These are phyloP conservation scores for Dryas drummondii DNA, from an alignment of 306 rosid genomes.

Conservation along the genomic window DNA sequence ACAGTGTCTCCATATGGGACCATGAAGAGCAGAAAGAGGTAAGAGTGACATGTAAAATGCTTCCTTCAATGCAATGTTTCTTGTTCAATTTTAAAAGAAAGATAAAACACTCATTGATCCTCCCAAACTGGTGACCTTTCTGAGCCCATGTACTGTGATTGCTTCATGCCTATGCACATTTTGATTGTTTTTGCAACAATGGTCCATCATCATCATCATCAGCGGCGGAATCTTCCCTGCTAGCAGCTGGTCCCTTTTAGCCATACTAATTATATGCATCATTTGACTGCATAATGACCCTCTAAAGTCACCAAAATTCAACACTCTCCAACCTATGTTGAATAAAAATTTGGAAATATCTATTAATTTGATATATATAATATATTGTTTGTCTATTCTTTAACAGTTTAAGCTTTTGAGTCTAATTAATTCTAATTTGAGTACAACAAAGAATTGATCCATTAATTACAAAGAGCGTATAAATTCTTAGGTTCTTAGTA, in stretches of 20 bases:
- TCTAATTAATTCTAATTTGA: too few species aligned
- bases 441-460: too few species aligned
- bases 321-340: not conserved
- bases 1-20: conserved; percentile 15
- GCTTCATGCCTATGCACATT: conserved; percentile 13
- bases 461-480: not conserved
- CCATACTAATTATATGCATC: conserved; percentile 14
- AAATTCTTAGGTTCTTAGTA: not conserved
- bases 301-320: conserved; percentile 1
- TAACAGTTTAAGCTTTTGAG: too few species aligned
- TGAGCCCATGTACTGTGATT: conserved; percentile 14
- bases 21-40: not conserved
- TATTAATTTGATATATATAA: too few species aligned
- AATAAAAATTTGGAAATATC: not conserved
- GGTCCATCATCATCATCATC: conserved; percentile 21
- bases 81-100: conserved; percentile 5
- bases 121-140: conserved; percentile 18
- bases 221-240: conserved; percentile 23
- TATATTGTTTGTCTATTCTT: too few species aligned
- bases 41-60: conserved; percentile 13
- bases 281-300: conserved; percentile 6
- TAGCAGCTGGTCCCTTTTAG: not conserved
- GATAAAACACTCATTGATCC: conserved; percentile 7
- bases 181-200: conserved; percentile 8
- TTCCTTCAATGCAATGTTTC: not conserved